Evolutionary conservation across 257 asterid genomes (phyloP).

Genomic region (Solanum acaule): DNA sequence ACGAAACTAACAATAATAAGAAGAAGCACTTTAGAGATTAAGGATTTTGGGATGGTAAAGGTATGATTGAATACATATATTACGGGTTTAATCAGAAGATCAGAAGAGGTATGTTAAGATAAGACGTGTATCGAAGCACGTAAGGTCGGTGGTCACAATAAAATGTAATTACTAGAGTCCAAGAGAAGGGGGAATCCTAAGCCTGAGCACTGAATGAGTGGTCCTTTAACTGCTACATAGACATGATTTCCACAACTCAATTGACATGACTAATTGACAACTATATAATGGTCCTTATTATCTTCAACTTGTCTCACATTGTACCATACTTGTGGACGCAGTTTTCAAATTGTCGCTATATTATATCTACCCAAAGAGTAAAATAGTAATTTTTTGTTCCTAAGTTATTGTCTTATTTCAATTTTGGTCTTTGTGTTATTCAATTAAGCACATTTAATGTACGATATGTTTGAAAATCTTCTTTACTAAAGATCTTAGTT

Average conservation of each 20-base stretch:
- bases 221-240: not conserved
- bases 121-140: not conserved
- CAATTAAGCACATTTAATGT: not conserved
- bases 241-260: not conserved
- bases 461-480: too few species aligned
- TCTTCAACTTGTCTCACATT: not conserved
- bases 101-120: fast-evolving
- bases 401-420: not conserved
- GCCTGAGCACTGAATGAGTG: not conserved
- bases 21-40: too few species aligned
- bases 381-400: not conserved
- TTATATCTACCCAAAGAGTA: not conserved
- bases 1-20: too few species aligned
- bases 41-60: not conserved
- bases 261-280: not conserved
- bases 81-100: too few species aligned
- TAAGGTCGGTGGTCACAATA: too few species aligned
- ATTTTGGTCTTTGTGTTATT: too few species aligned
- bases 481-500: not conserved
- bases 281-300: not conserved
- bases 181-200: not conserved
- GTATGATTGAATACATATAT: not conserved
- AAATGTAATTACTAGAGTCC: too few species aligned
- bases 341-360: not conserved
- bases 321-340: not conserved